These are phyloP conservation scores for Irpex sp. DNA, from an alignment of 1,284 basidiomycete species.

Conservation along the genomic window DNA sequence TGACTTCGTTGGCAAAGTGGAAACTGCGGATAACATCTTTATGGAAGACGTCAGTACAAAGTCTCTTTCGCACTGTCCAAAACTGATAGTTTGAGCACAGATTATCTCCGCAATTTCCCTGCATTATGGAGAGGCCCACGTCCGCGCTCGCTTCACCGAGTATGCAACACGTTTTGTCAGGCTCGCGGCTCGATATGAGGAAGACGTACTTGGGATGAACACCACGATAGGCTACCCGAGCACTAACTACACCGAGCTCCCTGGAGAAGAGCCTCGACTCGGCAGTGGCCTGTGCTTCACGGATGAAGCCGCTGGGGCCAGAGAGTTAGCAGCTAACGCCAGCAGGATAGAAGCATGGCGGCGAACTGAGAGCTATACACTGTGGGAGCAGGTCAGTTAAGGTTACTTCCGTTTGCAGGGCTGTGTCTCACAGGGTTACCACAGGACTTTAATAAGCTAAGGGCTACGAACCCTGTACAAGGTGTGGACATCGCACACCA, in stretches of 20 bases:
- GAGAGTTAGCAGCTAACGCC: slow-evolving; percentile 66
- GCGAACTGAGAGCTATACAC: slow-evolving; percentile 61
- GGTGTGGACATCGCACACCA: slow-evolving; percentile 76
- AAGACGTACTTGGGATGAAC: slow-evolving; percentile 53
- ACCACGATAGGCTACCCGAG: slow-evolving; percentile 66
- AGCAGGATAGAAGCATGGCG: slow-evolving; percentile 81
- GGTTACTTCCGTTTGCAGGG: background rate
- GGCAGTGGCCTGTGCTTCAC: slow-evolving; percentile 70
- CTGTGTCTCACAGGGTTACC: background rate
- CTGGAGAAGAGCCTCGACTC: slow-evolving; percentile 36
- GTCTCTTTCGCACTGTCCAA: background rate
- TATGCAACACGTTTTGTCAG: slow-evolving; percentile 75
- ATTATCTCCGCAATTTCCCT: slow-evolving; percentile 66
- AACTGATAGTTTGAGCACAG: slow-evolving; percentile 29
- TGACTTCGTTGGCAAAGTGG: slow-evolving; percentile 54
- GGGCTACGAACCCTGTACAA: slow-evolving; percentile 46
- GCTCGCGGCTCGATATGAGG: slow-evolving; percentile 77
- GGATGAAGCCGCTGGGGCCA: slow-evolving; percentile 55
- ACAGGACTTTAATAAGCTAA: slow-evolving; percentile 53
- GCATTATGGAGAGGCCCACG: slow-evolving; percentile 76
- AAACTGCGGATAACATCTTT: slow-evolving; percentile 78
- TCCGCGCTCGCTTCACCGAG: slow-evolving; percentile 78
- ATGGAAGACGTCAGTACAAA: slow-evolving; percentile 80
- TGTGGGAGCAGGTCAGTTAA: slow-evolving; percentile 51
- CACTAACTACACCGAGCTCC: slow-evolving; percentile 37